phyloP scores from a whole-genome alignment of 441 rosid species.

The Erodium chrysanthum region DNA sequence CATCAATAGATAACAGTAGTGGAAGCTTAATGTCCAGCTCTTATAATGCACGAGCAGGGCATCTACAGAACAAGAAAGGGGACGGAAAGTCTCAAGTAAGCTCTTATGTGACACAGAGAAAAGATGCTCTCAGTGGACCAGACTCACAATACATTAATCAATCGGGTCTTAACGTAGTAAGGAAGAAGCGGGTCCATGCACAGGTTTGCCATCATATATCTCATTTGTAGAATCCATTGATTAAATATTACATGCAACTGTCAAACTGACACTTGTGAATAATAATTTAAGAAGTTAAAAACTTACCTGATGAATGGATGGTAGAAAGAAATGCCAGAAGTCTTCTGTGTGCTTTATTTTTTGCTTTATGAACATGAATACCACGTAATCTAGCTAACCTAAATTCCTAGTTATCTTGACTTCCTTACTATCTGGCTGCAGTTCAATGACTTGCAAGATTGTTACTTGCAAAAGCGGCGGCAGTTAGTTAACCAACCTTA shows the following conservation, averaged over 20 bases:
- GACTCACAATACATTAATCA: slow-evolving; percentile 63
- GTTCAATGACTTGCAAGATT: slow-evolving; percentile 90
- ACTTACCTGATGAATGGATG: neutral
- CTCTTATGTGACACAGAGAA: slow-evolving; percentile 61
- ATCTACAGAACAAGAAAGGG: slow-evolving; percentile 45
- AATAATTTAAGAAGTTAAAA: neutral
- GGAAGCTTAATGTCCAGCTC: slow-evolving; percentile 41
- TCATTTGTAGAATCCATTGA: neutral
- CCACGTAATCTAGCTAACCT: neutral
- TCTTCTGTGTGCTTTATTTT: neutral
- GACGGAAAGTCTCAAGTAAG: slow-evolving; percentile 59
- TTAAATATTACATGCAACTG: neutral
- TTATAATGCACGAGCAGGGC: slow-evolving; percentile 47
- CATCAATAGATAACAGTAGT: slow-evolving; percentile 39
- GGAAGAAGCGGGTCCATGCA: slow-evolving; percentile 79
- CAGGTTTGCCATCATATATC: slow-evolving; percentile 49
- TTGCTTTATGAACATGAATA: neutral
- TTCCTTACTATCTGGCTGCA: slow-evolving; percentile 22
- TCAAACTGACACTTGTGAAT: neutral
- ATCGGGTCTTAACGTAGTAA: slow-evolving; percentile 55
- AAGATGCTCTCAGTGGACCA: slow-evolving; percentile 55
- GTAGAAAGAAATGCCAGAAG: neutral
- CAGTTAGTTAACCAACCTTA: slow-evolving; percentile 48
- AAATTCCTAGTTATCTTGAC: neutral
- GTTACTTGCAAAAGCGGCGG: slow-evolving; percentile 77